Percentiles rank a stretch among this genome's conserved stretches.
Conservation (phyloP, 495 filamentous ascomycete species). For the Neurospora tetraspora region DNA sequence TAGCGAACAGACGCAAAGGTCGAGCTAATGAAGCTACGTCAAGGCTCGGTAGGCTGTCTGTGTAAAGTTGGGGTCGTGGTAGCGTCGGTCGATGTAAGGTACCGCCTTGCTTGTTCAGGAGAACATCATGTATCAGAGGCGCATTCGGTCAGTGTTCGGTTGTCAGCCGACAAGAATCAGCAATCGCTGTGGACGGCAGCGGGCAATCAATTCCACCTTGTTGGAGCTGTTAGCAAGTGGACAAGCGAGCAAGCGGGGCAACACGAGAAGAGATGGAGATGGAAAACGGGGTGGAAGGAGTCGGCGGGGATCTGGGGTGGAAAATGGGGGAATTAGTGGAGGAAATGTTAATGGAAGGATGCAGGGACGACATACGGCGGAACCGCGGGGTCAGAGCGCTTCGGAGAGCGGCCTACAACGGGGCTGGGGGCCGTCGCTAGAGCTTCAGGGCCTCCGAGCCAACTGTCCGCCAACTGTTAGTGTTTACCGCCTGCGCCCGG, state of each 20-base stretch:
- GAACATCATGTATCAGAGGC: background rate
- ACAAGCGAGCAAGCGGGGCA: background rate
- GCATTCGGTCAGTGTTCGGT: background rate
- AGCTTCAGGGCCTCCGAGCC: background rate
- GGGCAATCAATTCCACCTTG: background rate
- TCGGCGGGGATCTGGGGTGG: background rate
- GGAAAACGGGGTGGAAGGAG: background rate
- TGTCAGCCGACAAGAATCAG: background rate
- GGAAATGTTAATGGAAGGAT: background rate
- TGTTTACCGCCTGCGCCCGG: background rate
- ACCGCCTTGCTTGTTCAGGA: background rate
- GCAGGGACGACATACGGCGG: background rate
- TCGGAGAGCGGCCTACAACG: background rate
- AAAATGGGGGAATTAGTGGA: background rate
- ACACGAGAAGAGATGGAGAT: background rate
- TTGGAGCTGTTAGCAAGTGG: background rate
- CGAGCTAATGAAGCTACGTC: background rate
- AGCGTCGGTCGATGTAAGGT: background rate
- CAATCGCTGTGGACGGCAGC: background rate
- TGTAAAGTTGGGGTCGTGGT: background rate
- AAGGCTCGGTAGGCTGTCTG: background rate
- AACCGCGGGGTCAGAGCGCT: background rate
- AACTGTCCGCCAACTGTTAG: background rate
- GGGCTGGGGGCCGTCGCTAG: background rate
- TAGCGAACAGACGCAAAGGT: background rate